Evolutionary conservation across 345 rosid species (phyloP), one percentile per base, ranked within the genome.

Genomic region (Eucalyptus camaldulensis): DNA sequence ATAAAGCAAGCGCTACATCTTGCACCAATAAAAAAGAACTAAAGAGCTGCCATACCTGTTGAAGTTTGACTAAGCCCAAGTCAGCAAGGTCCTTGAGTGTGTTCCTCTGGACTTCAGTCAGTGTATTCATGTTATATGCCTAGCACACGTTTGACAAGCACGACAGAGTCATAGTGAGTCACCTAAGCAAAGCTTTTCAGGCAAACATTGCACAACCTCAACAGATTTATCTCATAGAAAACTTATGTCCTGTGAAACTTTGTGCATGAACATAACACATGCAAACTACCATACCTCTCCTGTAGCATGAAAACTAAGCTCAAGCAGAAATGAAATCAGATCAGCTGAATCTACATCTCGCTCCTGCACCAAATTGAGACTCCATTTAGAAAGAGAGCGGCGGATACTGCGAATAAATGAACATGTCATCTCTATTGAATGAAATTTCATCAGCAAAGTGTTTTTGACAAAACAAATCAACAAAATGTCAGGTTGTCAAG

Each of bases 41-140:
- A 25, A 60, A 37, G 72, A 69, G 80, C 58, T 16, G 40, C 62
- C 62, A 85, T 80, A 97, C 99, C 98, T 97, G 97, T 93, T 96
- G 99, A 93, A 95, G 99, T 92, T 97, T 96, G 91, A 97, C 96
- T 92, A 97, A 92, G 89, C 99, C 99, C 94, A 97, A 93, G 94
- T 97, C 98, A 87, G 96, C 97, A 91, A 97, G 96, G 92, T 97
- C 99, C 93, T 95, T 97, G 88, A 97, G 93, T 81, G 94, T 92
- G 89, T 49, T 90, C 89, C 88, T 91, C 88, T 97, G 99, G 88
- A 92, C 89, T 76, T 97, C 99, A n/a, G 94, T 94, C 93, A 97
- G 91, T n/a, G 98, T 94, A 93, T 94, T 95, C 89, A 93, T 91
- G 92, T 95, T 96, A 93, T 97, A 97, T 65, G 99, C 99, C 99